A percentile compares a stretch with the other conserved stretches of the same genome.
Conservation (phyloP, 306 rosid genomes). For the Mimosa bimucronata region DNA sequence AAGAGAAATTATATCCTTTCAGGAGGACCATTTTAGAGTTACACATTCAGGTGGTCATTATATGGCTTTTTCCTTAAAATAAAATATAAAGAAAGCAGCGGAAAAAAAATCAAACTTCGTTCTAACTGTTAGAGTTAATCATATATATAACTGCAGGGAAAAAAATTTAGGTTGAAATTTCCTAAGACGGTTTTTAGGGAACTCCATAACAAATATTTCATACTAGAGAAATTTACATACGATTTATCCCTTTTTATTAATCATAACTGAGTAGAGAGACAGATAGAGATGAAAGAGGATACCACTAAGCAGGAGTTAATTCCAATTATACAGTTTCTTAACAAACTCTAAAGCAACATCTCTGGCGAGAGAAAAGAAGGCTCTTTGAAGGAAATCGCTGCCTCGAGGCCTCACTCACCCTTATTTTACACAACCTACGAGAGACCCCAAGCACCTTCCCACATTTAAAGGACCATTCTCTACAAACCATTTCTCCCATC, state of each 20-base stretch:
- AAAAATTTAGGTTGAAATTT: background rate
- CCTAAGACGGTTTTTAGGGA: background rate
- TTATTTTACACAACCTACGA: constrained; percentile 40
- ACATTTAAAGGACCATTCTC: constrained; percentile 24
- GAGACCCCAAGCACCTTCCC: constrained; percentile 24
- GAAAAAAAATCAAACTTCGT: no score
- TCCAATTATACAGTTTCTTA: constrained; percentile 37
- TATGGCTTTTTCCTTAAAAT: no score
- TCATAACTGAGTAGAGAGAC: background rate
- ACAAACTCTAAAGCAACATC: constrained; percentile 24
- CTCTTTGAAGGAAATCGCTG: constrained; percentile 36
- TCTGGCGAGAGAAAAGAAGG: constrained; percentile 36
- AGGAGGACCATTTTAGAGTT: no score
- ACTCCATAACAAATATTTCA: background rate
- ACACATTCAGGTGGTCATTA: no score
- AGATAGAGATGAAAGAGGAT: background rate
- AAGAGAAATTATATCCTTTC: no score
- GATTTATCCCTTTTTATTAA: background rate
- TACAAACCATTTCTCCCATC: constrained; percentile 31
- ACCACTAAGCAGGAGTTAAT: constrained; percentile 19
- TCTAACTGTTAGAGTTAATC: no score
- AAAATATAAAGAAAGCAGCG: no score
- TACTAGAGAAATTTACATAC: background rate
- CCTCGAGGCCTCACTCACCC: constrained; percentile 29
- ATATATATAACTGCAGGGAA: background rate